A percentile compares a stretch with the other conserved stretches of the same genome.
Evolutionary conservation across 1,284 basidiomycete species (phyloP).

Genomic region (Microbotryum saponariae): DNA sequence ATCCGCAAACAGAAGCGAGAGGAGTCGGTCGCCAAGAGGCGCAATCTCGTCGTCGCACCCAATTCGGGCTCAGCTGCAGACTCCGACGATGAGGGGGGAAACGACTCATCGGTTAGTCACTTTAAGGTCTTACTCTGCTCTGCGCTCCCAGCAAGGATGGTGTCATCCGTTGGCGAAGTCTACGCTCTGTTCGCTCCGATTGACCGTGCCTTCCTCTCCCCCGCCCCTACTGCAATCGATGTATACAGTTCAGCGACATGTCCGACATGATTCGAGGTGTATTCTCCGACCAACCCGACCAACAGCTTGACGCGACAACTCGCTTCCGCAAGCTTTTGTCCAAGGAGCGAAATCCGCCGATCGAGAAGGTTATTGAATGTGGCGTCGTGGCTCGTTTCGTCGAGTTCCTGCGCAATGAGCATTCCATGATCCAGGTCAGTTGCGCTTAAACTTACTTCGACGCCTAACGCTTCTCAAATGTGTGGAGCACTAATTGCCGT

Average conservation of each 20-base stretch:
- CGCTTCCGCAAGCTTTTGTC: slow-evolving; percentile 97
- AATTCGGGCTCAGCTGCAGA: slow-evolving; percentile 51
- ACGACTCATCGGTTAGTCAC: slow-evolving; percentile 50
- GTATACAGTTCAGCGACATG: slow-evolving; percentile 52
- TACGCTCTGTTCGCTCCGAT: background rate
- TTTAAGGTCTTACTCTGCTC: no score
- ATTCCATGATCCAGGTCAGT: slow-evolving; percentile 89
- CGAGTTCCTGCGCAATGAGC: slow-evolving; percentile 77
- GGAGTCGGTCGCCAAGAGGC: slow-evolving; percentile 91
- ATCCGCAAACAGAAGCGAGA: slow-evolving; percentile 93
- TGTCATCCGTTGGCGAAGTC: background rate
- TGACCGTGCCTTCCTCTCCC: background rate
- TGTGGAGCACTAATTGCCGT: slow-evolving; percentile 11
- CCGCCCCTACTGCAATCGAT: background rate
- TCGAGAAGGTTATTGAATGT: slow-evolving; percentile 96
- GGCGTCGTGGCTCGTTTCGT: slow-evolving; percentile 97
- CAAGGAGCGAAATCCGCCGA: slow-evolving; percentile 99
- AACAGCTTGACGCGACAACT: slow-evolving; percentile 84
- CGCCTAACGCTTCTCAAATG: slow-evolving; percentile 7
- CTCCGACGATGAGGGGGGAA: slow-evolving; percentile 33
- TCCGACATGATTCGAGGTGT: slow-evolving; percentile 79
- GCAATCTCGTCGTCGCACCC: slow-evolving; percentile 73
- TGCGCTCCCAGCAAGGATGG: background rate
- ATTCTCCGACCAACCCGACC: slow-evolving; percentile 83
- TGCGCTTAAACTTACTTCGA: background rate